Percentiles rank a stretch among this genome's conserved stretches.
Conservation (phyloP, 2,329 filamentous ascomycete species). For the Neofusicoccum sp. region DNA sequence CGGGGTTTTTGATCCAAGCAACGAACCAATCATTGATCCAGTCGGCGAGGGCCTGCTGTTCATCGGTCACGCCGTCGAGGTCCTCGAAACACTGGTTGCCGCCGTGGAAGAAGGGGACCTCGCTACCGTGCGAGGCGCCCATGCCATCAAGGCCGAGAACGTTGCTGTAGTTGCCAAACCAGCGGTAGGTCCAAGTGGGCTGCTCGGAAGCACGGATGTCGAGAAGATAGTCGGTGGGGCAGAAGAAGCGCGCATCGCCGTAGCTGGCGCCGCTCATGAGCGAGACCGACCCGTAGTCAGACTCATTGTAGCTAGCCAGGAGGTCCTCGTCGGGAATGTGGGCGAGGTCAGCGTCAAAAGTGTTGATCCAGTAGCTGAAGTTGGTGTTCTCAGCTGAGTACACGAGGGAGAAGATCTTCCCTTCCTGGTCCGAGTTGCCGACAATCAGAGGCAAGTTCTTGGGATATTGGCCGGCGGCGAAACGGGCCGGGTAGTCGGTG, state of each 20-base stretch:
- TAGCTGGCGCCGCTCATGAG: slow-evolving; percentile 44
- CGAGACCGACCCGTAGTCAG: slow-evolving; percentile 39
- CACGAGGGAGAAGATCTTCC: slow-evolving; percentile 27
- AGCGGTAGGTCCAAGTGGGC: slow-evolving; percentile 46
- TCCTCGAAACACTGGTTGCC: slow-evolving; percentile 45
- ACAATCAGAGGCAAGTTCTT: slow-evolving; percentile 22
- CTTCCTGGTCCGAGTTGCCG: slow-evolving; percentile 30
- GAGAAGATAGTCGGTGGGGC: slow-evolving; percentile 34
- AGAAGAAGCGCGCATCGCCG: slow-evolving; percentile 49
- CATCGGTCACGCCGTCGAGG: slow-evolving; percentile 35
- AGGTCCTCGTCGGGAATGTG: slow-evolving; percentile 38
- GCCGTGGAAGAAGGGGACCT: slow-evolving; percentile 49
- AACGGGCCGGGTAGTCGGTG: slow-evolving; percentile 25
- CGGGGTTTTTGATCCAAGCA: slow-evolving; percentile 45
- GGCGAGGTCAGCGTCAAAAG: slow-evolving; percentile 43
- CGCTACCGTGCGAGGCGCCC: slow-evolving; percentile 40
- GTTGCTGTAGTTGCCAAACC: slow-evolving; percentile 44
- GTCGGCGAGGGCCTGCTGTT: slow-evolving; percentile 43
- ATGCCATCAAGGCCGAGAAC: slow-evolving; percentile 26
- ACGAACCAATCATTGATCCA: slow-evolving; percentile 46
- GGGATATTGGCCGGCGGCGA: slow-evolving; percentile 28
- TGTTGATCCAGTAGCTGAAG: slow-evolving; percentile 45
- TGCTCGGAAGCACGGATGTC: slow-evolving; percentile 40
- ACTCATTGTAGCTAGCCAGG: slow-evolving; percentile 34
- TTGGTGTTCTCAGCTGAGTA: slow-evolving; percentile 31